Base-by-base conservation (phyloP, 1,139 yeast genomes). In the Pichia sp. region DNA sequence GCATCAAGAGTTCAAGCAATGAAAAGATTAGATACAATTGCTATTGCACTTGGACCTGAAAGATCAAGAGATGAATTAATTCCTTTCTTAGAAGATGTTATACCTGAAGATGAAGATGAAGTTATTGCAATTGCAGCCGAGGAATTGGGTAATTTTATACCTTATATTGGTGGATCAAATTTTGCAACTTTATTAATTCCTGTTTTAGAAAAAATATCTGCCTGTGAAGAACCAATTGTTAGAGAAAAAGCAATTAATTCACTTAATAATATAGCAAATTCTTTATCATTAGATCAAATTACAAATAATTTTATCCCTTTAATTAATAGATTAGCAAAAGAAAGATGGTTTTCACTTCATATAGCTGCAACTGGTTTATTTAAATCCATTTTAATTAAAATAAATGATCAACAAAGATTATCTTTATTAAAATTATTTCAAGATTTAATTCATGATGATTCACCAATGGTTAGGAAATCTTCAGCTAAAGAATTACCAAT, bases 41-140 rank as follows among this genome's bases (percentile, higher is more conserved):
- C 97, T 43, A 73, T 89, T 53, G 98, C 98, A 2, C 73, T 94
- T 54, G 98, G 98, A 8, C 94, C 95, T 7, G 96, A 88, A 65
- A 78, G 98, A 63, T 87, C 97, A 25, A 76, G 96, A 53, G 76
- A 77, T 45, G 98, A 94, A 67, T 75, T 94, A 63, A 74, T 94
- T 52, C 97, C 97, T 36, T 92, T 92, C 65, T 75, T 94, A 56
- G 83, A 79, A 54, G 80, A 68, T 43, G 97, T 89, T 41, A 90
- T 97, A 9, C 96, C 92, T 58, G 99, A 92, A 61, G 99, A 94
- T 65, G 98, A 94, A 68, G 99, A 94, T 66, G 99, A 94, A 68
- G 96, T 94, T 7, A 83, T 92, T 67, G 88, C 97, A 1, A 94
- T 89, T 26, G 76, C 94, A 57, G 97, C 97, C 3, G 86, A 85